Evolutionary conservation across 73 alveolate genomes (phyloP).

Genomic region (Paramecium octaurelia): DNA sequence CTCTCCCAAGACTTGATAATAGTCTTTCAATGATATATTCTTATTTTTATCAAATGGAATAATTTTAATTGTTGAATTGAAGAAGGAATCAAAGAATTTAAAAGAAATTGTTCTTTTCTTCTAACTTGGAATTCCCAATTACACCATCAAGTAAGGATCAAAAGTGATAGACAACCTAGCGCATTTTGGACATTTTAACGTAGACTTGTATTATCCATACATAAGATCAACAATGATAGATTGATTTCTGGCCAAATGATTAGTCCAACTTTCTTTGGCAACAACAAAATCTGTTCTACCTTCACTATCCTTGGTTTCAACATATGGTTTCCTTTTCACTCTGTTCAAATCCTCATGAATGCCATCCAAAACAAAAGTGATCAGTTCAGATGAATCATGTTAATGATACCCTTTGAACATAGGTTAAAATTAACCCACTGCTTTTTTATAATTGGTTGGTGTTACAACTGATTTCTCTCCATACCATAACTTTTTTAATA

Average conservation of each 20-base stretch:
- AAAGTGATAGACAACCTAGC: slow-evolving; percentile 82
- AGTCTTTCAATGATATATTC: not conserved
- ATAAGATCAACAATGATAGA: slow-evolving; percentile 91
- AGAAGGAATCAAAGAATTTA: not conserved
- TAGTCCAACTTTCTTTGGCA: slow-evolving; percentile 89
- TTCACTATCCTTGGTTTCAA: slow-evolving; percentile 71
- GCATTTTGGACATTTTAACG: slow-evolving; percentile 92
- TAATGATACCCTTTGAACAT: slow-evolving; percentile 59
- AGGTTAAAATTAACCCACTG: slow-evolving; percentile 51
- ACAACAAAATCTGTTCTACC: slow-evolving; percentile 82
- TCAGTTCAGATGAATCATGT: slow-evolving; percentile 76
- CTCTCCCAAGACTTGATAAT: not conserved
- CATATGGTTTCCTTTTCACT: slow-evolving; percentile 88
- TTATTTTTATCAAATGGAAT: not conserved
- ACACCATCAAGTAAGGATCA: slow-evolving; percentile 91
- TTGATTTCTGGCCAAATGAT: slow-evolving; percentile 89
- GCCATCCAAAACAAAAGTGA: slow-evolving; percentile 86
- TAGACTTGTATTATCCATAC: slow-evolving; percentile 94
- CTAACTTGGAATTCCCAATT: slow-evolving; percentile 89
- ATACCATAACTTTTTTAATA: slow-evolving; percentile 57
- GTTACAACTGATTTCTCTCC: slow-evolving; percentile 38
- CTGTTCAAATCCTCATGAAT: slow-evolving; percentile 96
- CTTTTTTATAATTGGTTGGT: slow-evolving; percentile 49
- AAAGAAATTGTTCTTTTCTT: slow-evolving; percentile 40
- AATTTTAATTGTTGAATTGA: not conserved